Base-by-base conservation (phyloP, 805 yeast species). In the Pichia nakasei region DNA sequence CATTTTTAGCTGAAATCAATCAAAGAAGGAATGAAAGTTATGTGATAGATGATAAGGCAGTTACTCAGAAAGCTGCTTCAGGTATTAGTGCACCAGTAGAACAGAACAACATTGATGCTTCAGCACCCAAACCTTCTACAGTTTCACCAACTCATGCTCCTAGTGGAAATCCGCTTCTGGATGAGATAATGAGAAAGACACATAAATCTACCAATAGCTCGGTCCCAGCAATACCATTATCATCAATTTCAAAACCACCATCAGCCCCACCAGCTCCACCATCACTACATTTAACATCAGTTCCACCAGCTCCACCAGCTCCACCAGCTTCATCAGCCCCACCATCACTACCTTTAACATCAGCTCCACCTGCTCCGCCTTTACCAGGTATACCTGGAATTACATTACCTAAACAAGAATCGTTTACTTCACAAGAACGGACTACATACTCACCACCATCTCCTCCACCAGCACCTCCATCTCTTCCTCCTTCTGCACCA, bases 1-100 rank as follows among this genome's bases (percentile, higher is more conserved):
- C 85, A 7, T 78, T 78, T 52, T 64, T 78, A 39, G 78, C 78
- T 1, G 75, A 77, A 46, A 78, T 78, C 39, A 75, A 76, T 48
- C 68, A 72, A 34, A 75, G 72, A 55, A 65, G 82, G 57, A 68
- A 72, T 48, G 78, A 78, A 19, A 47, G 70, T 1, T 56, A 65
- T 55, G 80, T 75, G 13, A 66, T 77, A n/a, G 77, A 69, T 43
- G 60, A 53, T 19, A 49, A 44, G 15, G 39, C 46, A 9, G 58
- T 53, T 46, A 41, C 57, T 52, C 34, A 34, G 12, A 50, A 46
- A 21, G 27, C 39, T n/a, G 8, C 44, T 2, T 51, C 61, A 1
- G 49, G 59, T 12, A 49, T 57, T 7, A 61, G 63, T 26, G 50
- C 64, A 20, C 53, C 61, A 9, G 37, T 51, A 11, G 50, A 40